Percentiles rank a stretch among this genome's conserved stretches.
Conservation (phyloP, 305 asterid genomes). For the Fraxinus paxiana region DNA sequence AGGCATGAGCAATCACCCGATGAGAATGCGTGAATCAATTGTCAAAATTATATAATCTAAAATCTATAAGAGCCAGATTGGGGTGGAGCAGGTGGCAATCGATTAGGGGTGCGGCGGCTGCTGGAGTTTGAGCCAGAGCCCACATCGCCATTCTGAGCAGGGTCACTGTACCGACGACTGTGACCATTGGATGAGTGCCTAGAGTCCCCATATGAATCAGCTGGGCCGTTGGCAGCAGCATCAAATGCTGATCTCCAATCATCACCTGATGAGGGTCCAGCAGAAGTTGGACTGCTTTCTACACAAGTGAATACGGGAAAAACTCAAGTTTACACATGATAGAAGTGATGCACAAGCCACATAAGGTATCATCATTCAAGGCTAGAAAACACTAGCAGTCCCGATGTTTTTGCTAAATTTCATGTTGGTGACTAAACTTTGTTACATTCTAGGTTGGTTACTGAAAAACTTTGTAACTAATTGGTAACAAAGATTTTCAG, state of each 20-base stretch:
- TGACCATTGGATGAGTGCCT: slow-evolving; percentile 56
- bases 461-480: not conserved
- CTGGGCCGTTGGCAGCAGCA: slow-evolving; percentile 71
- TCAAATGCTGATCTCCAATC: slow-evolving; percentile 98
- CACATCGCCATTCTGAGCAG: slow-evolving; percentile 70
- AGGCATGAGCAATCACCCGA: slow-evolving; percentile 35
- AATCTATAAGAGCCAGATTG: slow-evolving; percentile 64
- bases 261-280: slow-evolving; percentile 70
- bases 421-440: not conserved
- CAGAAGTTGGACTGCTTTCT: slow-evolving; percentile 79
- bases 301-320: slow-evolving; percentile 23
- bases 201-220: slow-evolving; percentile 47
- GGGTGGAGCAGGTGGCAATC: slow-evolving; percentile 94
- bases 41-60: slow-evolving; percentile 45
- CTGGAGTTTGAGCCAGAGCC: slow-evolving; percentile 54
- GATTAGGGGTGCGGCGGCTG: slow-evolving; percentile 84
- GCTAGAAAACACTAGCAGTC: not conserved
- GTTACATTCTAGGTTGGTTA: not conserved
- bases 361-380: not conserved
- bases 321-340: not conserved
- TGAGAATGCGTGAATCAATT: slow-evolving; percentile 48
- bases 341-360: not conserved
- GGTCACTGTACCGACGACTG: slow-evolving; percentile 73
- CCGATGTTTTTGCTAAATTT: not conserved
- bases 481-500: not conserved